phyloP scores from a whole-genome alignment of 2,329 filamentous ascomycete species.

The Fusarium subtropicale region DNA sequence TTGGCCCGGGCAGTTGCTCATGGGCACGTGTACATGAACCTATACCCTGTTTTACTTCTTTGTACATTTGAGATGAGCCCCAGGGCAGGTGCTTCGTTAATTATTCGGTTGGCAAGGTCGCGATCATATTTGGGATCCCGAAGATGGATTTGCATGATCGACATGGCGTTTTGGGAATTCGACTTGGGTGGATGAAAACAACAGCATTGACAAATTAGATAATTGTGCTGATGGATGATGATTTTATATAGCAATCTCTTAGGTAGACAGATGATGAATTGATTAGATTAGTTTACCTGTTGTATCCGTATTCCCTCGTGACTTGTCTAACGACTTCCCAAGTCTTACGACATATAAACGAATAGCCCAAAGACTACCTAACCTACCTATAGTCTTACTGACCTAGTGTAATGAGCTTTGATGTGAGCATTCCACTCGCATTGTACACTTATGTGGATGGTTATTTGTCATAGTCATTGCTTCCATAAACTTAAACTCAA shows the following conservation, averaged over 20 bases:
- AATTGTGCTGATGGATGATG: conserved; percentile 43
- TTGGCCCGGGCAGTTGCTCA: conserved; percentile 5
- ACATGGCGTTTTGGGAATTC: conserved; percentile 41
- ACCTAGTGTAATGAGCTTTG: neutral
- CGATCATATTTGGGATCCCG: conserved; percentile 36
- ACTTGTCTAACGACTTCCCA: neutral
- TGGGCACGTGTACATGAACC: conserved; percentile 29
- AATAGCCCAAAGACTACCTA: no score
- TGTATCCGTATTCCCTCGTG: neutral
- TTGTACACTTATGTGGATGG: neutral
- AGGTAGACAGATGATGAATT: conserved; percentile 35
- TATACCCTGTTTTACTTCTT: conserved; percentile 46
- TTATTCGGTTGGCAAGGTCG: conserved; percentile 17
- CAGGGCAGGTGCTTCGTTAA: conserved; percentile 36
- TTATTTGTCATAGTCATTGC: no score
- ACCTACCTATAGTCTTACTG: no score
- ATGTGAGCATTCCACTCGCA: neutral
- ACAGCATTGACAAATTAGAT: conserved; percentile 39
- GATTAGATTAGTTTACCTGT: conserved; percentile 23
- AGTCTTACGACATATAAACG: no score
- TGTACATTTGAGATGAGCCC: conserved; percentile 45
- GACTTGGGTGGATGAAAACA: conserved; percentile 42
- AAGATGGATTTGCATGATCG: conserved; percentile 37
- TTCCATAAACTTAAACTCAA: no score
- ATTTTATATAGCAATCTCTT: conserved; percentile 42